A percentile compares a stretch with the other conserved stretches of the same genome.
Evolutionary conservation across 164 flowering plant genomes (phyloP).

Genomic region (Chimonanthus praecox): DNA sequence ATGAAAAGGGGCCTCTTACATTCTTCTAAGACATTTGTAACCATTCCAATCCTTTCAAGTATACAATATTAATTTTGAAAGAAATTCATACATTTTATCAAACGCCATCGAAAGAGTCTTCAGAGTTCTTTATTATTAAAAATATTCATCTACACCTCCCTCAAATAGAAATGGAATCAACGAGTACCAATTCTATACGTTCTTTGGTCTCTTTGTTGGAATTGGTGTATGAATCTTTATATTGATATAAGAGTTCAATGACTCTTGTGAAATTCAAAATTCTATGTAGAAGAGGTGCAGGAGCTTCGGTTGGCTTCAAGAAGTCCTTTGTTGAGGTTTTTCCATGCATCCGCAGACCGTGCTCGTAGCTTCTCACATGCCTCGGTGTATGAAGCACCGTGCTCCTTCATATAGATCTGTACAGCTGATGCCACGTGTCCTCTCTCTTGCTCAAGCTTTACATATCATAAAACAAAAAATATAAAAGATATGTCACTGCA

Average conservation of each 20-base stretch:
- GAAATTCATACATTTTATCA: no score
- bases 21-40: no score
- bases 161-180: slow-evolving; percentile 3
- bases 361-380: background rate
- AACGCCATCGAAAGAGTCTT: no score
- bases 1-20: no score
- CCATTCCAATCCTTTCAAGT: no score
- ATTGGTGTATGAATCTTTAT: slow-evolving; percentile 3
- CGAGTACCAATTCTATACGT: background rate
- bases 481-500: no score
- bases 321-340: background rate
- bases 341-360: slow-evolving; percentile 3
- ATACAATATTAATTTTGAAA: no score
- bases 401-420: slow-evolving; percentile 6
- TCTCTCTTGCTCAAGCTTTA: slow-evolving; percentile 12
- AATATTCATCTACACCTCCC: slow-evolving; percentile 18
- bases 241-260: background rate
- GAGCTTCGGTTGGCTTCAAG: background rate
- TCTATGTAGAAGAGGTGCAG: background rate
- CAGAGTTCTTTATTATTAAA: no score
- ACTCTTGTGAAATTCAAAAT: background rate
- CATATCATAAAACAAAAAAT: background rate
- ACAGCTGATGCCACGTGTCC: slow-evolving; percentile 1
- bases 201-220: slow-evolving; percentile 1
- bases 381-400: background rate